phyloP scores from a whole-genome alignment of 2,329 filamentous ascomycete genomes.

The Sclerotinia minor region DNA sequence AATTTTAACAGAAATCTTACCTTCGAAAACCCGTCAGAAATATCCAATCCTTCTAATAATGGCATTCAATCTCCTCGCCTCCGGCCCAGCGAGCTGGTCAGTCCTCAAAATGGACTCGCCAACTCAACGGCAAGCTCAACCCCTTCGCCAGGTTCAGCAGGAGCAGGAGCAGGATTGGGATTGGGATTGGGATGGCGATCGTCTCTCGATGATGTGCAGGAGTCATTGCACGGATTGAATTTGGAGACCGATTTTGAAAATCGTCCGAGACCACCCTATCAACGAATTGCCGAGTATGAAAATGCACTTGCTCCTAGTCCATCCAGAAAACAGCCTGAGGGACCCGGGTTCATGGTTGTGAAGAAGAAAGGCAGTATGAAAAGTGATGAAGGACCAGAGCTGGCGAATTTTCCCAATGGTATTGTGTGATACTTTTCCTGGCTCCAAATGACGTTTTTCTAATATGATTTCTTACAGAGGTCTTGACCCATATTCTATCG shows the following conservation, averaged over 20 bases:
- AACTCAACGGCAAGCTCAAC: slow-evolving; percentile 28
- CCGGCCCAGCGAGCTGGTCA: slow-evolving; percentile 43
- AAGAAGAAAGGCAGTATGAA: slow-evolving; percentile 45
- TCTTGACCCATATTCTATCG: slow-evolving; percentile 86
- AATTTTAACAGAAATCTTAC: slow-evolving; percentile 48
- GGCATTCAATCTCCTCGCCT: slow-evolving; percentile 52
- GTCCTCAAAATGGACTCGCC: slow-evolving; percentile 35
- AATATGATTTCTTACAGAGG: slow-evolving; percentile 60
- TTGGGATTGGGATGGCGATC: slow-evolving; percentile 19
- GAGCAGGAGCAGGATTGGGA: too few relatives aligned
- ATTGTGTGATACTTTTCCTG: slow-evolving; percentile 30
- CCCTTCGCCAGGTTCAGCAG: slow-evolving; percentile 32
- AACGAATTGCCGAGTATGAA: slow-evolving; percentile 62
- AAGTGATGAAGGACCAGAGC: slow-evolving; percentile 33
- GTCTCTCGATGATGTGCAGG: slow-evolving; percentile 48
- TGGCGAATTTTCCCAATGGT: slow-evolving; percentile 78
- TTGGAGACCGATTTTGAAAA: slow-evolving; percentile 37
- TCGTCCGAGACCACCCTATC: slow-evolving; percentile 39
- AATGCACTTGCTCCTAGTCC: slow-evolving; percentile 54
- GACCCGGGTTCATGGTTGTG: slow-evolving; percentile 56
- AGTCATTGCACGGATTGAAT: slow-evolving; percentile 56
- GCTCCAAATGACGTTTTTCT: background rate
- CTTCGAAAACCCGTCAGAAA: slow-evolving; percentile 43
- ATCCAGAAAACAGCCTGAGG: slow-evolving; percentile 46
- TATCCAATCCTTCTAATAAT: slow-evolving; percentile 53